Conservation (phyloP, 116 monocot genomes). For the Zostera marina region DNA sequence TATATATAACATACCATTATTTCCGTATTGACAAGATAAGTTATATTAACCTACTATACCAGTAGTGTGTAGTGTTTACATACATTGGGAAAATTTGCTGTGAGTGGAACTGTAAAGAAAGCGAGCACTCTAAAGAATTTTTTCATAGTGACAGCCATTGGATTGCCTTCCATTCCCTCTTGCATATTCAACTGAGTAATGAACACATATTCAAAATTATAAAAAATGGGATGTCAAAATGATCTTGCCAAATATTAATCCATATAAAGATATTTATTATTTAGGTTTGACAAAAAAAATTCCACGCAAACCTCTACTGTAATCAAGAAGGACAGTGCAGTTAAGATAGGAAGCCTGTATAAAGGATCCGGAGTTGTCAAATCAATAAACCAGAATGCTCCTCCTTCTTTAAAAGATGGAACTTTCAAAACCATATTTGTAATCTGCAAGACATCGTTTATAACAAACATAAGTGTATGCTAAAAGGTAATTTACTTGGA, state of each 20-base stretch:
- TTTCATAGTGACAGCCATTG: slow-evolving; percentile 71
- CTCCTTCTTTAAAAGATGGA: slow-evolving; percentile 89
- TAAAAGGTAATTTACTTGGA: neutral
- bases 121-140: slow-evolving; percentile 74
- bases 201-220: neutral
- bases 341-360: slow-evolving; percentile 65
- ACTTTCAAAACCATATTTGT: slow-evolving; percentile 96
- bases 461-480: too few relatives aligned
- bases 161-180: slow-evolving; percentile 96
- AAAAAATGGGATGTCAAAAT: neutral
- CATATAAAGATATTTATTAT: too few relatives aligned
- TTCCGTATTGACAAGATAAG: neutral
- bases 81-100: slow-evolving; percentile 88
- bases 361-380: slow-evolving; percentile 80
- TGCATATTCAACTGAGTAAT: slow-evolving; percentile 71
- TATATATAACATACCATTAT: too few relatives aligned
- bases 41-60: too few relatives aligned
- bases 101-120: slow-evolving; percentile 59
- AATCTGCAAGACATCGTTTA: slow-evolving; percentile 29
- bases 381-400: slow-evolving; percentile 92
- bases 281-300: too few relatives aligned
- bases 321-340: slow-evolving; percentile 50
- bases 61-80: neutral
- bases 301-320: slow-evolving; percentile 74
- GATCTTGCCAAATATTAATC: too few relatives aligned